Evolutionary conservation across 2,329 filamentous ascomycete genomes (phyloP), one percentile per base, ranked within the genome.

Genomic region (Emmonsia crescens): DNA sequence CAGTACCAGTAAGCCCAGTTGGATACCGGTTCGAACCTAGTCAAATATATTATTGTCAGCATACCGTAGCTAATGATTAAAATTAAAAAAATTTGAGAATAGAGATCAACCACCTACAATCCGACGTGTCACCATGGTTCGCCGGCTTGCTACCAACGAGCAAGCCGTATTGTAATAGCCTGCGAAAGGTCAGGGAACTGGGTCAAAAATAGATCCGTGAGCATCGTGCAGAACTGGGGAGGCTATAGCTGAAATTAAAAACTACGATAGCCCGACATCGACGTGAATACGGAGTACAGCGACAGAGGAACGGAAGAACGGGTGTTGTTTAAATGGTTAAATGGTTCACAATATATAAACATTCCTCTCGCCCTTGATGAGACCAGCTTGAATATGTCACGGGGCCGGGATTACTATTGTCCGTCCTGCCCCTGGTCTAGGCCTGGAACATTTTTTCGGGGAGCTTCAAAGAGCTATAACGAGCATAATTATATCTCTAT

Each of bases 21-120:
- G 90, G 72, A 88, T 80, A 71, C 88, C 83, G 66, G 91, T 91
- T 61, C 81, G 79, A 62, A 82, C 77, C 81, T 83, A n/a, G n/a
- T 21, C 49, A 59, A 29, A 51, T 33, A 29, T 3, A 58, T 19
- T 24, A 63, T 59, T 57, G 68, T 61, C 63, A 62, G 57, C 27
- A 61, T 51, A 27, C 16, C 40, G 19, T 48, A 40, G 31, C 56
- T 12, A 21, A 21, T 3, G 5, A 36, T 38, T 60, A 27, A 54
- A 46, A 59, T 61, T 40, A 61, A 29, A 29, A 27, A 54, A 64
- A 49, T 33, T 9, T 27, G 59, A 58, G 38, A 49, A 40, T 9
- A 31, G 59, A 58, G 38, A 29, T 19, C 14, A 54, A 12, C 56
- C 36, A 61, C 73, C 59, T 75, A 77, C 75, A 68, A 77, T 71